Evolutionary conservation across 1,284 basidiomycete genomes (phyloP), one percentile per base, ranked within the genome.

Genomic region (Psilocybe mexicana): DNA sequence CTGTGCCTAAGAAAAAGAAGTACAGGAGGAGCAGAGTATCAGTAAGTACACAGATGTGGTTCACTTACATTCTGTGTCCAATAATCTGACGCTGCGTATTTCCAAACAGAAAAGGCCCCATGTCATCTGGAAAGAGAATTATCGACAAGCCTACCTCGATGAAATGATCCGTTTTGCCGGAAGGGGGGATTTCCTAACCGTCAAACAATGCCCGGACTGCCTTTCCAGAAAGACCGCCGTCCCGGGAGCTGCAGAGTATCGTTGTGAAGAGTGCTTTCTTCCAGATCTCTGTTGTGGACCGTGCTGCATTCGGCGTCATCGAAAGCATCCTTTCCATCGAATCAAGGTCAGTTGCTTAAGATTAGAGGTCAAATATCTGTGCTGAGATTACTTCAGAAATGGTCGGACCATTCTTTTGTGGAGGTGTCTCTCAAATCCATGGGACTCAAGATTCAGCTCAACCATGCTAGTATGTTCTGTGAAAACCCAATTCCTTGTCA

Each of bases 401-500:
- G 52, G 52, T 24, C 12, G 2, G 42, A n/a, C n/a, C 11, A 14
- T 26, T 5, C 18, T n/a, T 10, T n/a, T 54, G 33, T 11, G 18
- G n/a, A 23, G 18, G 33, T 38, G 1, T 35, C 43, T 3, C 52
- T 54, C 23, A 54, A 54, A 18, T 14, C 11, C 5, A n/a, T 59
- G 7, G 57, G 57, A 1, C 42, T 59, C 4, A 23, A 28, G 1
- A 47, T 59, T 25, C 57, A 59, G n/a, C 47, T 59, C 6, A 55
- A 55, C 30, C 57, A 59, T 24, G 8, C 30, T 2, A 45, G 46
- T 6, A 30, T 42, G 43, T 6, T 3, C 5, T 55, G 53, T 28
- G n/a, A 38, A 12, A 36, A 12, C 24, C 57, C 52, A 1, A 40
- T 55, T 14, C 12, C 46, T 14, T 45, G 45, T n/a, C 46, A 59